phyloP scores from a whole-genome alignment of 495 filamentous ascomycete species.

The Tuber melanosporum region DNA sequence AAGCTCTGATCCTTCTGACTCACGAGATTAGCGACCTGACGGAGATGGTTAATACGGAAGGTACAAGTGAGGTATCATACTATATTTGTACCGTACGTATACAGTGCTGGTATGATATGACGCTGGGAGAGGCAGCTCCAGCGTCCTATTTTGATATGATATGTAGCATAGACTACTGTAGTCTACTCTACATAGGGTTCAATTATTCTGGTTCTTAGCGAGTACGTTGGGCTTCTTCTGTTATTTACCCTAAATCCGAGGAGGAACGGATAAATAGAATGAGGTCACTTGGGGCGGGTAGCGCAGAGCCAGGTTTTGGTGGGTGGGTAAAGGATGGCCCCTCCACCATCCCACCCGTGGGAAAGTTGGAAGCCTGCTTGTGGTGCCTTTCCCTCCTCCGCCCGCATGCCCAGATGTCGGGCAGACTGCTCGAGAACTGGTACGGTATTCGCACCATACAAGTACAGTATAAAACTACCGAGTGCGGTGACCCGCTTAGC shows the following conservation, averaged over 20 bases:
- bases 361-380: background rate
- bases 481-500: background rate
- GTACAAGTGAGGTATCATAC: too few species aligned
- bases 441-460: background rate
- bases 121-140: background rate
- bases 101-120: too few species aligned
- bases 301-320: constrained; percentile 6
- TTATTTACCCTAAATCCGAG: background rate
- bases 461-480: background rate
- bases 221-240: background rate
- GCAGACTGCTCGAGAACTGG: background rate
- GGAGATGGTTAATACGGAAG: too few species aligned
- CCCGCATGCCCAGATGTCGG: background rate
- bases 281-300: constrained; percentile 10
- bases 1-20: too few species aligned
- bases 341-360: background rate
- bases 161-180: too few species aligned
- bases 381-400: background rate
- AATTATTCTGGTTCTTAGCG: background rate
- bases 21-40: too few species aligned
- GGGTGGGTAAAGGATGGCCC: constrained; percentile 6
- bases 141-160: too few species aligned
- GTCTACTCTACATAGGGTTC: background rate
- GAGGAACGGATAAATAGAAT: constrained; percentile 5
- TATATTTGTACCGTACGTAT: too few species aligned